Base-by-base conservation (phyloP, 2,329 filamentous ascomycete genomes). In the Venturia nashicola region DNA sequence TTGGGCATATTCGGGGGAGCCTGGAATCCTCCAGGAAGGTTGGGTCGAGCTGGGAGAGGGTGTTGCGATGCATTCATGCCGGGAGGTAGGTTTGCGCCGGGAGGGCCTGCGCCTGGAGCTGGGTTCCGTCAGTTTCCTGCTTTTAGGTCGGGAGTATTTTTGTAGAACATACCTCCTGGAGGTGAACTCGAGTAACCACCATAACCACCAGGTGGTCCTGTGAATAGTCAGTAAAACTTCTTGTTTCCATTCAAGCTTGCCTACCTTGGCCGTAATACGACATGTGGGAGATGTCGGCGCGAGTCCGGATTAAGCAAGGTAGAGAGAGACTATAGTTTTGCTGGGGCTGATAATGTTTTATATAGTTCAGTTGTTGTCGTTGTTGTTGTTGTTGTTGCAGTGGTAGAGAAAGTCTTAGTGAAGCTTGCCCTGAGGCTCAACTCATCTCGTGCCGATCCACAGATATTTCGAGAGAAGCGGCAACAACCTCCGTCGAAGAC, bases 1-100 rank as follows among this genome's bases (percentile, higher is more conserved):
- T 96, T 95, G 61, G 93, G 91, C 83, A 97, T 90, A 73, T 94
- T 96, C 61, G 89, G 81, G 11, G 93, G 92, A 60, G 91, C 86
- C 79, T 95, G 90, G 77, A 96, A 97, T 75, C 86, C 90, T 65
- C 86, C 80, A 67, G 90, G 91, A 68, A 96, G 86, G 71, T 85
- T 86, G 74, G 89, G 89, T 80, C 89, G 86, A 78, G 87, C 89
- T 78, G 89, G 83, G 79, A 90, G 88, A 70, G 86, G 82, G 73
- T 82, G 81, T 75, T 84, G 89, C 72, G 85, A 81, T 79, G 88
- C 88, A 73, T 88, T 87, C 76, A 93, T 84, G 75, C 89, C 90
- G 65, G 89, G 88, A 68, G 89, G 86, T 72, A 87, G 85, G 73
- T 83, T 86, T 74, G 91, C 90, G 73, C 91, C 91, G 70, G 91